Conservation (phyloP, 2,329 filamentous ascomycete species). For the Drechslerella coelobrocha region DNA sequence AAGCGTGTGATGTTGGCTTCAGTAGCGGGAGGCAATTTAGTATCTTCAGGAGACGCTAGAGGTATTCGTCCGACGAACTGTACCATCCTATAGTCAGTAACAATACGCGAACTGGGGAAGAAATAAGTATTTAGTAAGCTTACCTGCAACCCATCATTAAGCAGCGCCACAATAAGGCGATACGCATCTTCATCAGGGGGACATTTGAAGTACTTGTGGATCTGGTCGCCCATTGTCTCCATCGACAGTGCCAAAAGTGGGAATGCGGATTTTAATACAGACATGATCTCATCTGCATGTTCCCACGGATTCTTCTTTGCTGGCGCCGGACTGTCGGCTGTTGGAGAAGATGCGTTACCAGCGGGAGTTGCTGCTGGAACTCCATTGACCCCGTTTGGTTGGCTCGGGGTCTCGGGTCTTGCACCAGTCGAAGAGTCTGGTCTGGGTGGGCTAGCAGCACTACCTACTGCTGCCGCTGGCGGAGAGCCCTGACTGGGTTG, state of each 20-base stretch:
- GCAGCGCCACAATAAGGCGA: conserved; percentile 90
- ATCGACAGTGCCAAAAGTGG: conserved; percentile 93
- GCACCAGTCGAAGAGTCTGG: conserved; percentile 52
- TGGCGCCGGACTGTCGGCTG: conserved; percentile 52
- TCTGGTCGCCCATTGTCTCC: conserved; percentile 99
- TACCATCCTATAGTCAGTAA: conserved; percentile 14
- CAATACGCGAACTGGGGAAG: not conserved
- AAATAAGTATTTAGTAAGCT: conserved; percentile 19
- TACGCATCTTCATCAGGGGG: conserved; percentile 98
- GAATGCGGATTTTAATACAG: conserved; percentile 94
- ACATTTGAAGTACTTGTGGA: conserved; percentile 98
- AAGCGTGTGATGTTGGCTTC: conserved; percentile 97
- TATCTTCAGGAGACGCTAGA: conserved; percentile 68
- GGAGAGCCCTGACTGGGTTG: conserved; percentile 64
- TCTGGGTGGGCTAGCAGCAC: conserved; percentile 51
- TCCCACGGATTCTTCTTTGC: conserved; percentile 86
- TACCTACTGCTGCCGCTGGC: conserved; percentile 60
- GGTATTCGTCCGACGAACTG: conserved; percentile 54
- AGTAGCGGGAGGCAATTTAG: conserved; percentile 86
- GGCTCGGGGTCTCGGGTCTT: conserved; percentile 53
- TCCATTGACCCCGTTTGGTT: conserved; percentile 44
- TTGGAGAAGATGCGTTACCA: conserved; percentile 55
- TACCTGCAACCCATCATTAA: conserved; percentile 83
- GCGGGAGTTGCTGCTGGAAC: conserved; percentile 55
- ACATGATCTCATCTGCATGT: conserved; percentile 92